Conservation (phyloP, 306 rosid species). For the Vicia sativa region DNA sequence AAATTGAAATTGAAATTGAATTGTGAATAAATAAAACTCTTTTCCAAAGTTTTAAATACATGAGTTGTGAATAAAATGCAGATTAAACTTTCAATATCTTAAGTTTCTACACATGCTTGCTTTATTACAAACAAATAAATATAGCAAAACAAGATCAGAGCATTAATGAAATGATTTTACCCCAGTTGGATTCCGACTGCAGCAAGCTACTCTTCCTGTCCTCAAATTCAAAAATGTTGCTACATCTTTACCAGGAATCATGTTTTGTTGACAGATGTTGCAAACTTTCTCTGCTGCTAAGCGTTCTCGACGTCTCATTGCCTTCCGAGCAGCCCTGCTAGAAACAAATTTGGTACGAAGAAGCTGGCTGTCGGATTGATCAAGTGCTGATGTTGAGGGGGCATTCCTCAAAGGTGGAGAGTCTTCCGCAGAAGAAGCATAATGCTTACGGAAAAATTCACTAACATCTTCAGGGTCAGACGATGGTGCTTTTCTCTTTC, state of each 20-base stretch:
- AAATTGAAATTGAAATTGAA: conserved; percentile 12
- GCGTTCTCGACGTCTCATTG: conserved; percentile 75
- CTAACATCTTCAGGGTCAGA: conserved; percentile 63
- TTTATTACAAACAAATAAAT: conserved; percentile 12
- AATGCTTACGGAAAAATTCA: conserved; percentile 54
- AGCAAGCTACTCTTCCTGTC: conserved; percentile 80
- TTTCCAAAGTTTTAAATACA: conserved; percentile 5
- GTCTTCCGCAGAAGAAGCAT: conserved; percentile 67
- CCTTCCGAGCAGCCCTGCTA: conserved; percentile 70
- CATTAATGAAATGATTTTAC: conserved; percentile 49
- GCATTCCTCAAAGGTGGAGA: conserved; percentile 55
- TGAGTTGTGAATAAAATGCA: background rate
- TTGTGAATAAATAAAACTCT: conserved; percentile 22
- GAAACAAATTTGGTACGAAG: conserved; percentile 57
- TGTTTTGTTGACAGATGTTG: conserved; percentile 85
- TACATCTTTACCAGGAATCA: conserved; percentile 94
- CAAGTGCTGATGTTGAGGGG: conserved; percentile 48
- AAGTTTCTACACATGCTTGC: conserved; percentile 13
- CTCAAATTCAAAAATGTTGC: conserved; percentile 75
- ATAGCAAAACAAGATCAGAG: conserved; percentile 13
- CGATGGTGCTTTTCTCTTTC: conserved; percentile 62
- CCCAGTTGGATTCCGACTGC: conserved; percentile 82
- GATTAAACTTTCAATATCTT: conserved; percentile 15
- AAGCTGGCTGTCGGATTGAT: conserved; percentile 56
- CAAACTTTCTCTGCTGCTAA: conserved; percentile 82